Conservation (phyloP, 2,329 filamentous ascomycete species). For the Calonectria fujianensis region DNA sequence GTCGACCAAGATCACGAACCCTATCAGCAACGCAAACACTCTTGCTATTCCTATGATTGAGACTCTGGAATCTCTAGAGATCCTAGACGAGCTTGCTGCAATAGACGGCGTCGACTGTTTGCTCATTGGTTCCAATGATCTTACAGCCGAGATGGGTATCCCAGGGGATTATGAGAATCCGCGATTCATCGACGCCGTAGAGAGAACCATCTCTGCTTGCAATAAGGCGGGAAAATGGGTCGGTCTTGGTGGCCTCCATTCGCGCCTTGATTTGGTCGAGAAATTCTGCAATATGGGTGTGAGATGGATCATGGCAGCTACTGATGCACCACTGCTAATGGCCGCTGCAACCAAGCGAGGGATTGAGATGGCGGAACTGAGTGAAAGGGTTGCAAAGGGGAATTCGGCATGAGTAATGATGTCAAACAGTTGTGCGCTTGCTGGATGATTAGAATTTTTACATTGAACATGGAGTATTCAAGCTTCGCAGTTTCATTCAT, state of each 20-base stretch:
- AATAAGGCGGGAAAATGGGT: constrained; percentile 62
- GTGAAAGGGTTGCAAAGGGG: constrained; percentile 36
- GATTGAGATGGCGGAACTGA: constrained; percentile 51
- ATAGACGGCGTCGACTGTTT: constrained; percentile 64
- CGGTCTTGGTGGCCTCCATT: constrained; percentile 63
- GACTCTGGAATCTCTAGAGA: constrained; percentile 52
- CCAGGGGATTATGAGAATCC: constrained; percentile 51
- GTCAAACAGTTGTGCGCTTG: too few species aligned
- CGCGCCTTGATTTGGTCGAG: constrained; percentile 63
- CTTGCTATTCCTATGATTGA: constrained; percentile 57
- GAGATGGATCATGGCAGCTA: constrained; percentile 56
- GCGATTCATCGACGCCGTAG: constrained; percentile 50
- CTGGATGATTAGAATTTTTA: too few species aligned
- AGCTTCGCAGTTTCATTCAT: too few species aligned
- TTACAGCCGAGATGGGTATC: constrained; percentile 64
- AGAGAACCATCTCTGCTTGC: constrained; percentile 61
- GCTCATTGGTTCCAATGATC: constrained; percentile 66
- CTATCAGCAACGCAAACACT: constrained; percentile 50
- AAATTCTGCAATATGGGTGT: constrained; percentile 59
- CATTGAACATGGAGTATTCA: too few species aligned
- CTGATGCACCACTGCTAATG: constrained; percentile 54
- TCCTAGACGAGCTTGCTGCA: constrained; percentile 57
- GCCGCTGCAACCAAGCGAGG: constrained; percentile 53
- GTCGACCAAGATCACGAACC: constrained; percentile 47
- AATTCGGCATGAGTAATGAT: too few species aligned